Evolutionary conservation across 2,329 filamentous ascomycete genomes (phyloP).

Genomic region (Grosmannia clavigera): DNA sequence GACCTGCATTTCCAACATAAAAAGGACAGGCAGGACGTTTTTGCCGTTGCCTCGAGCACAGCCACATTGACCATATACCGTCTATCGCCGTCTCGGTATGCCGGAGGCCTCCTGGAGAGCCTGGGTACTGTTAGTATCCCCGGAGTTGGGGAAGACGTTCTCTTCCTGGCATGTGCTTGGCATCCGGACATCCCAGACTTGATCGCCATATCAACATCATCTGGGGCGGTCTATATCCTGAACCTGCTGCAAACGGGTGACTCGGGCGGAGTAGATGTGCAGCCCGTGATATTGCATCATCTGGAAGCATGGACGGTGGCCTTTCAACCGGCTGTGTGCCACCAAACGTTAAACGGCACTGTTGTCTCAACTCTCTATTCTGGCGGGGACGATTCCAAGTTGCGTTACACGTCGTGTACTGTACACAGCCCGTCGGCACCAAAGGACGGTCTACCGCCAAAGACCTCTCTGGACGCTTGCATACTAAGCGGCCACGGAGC

Average conservation of each 20-base stretch:
- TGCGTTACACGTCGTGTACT: slow-evolving; percentile 32
- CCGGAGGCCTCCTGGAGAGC: slow-evolving; percentile 22
- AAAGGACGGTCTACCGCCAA: neutral
- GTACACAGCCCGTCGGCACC: neutral
- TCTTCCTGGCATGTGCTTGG: slow-evolving; percentile 67
- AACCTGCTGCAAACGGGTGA: slow-evolving; percentile 30
- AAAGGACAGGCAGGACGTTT: slow-evolving; percentile 31
- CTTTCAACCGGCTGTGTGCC: slow-evolving; percentile 30
- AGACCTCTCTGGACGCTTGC: slow-evolving; percentile 12
- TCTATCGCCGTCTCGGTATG: slow-evolving; percentile 27
- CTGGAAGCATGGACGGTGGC: slow-evolving; percentile 66
- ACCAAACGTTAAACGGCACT: neutral
- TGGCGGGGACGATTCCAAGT: slow-evolving; percentile 63
- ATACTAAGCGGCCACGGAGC: slow-evolving; percentile 46
- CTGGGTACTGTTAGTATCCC: slow-evolving; percentile 32
- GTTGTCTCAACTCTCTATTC: slow-evolving; percentile 40
- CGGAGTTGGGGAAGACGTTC: slow-evolving; percentile 40
- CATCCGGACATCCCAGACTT: slow-evolving; percentile 42
- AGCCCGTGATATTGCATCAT: slow-evolving; percentile 33
- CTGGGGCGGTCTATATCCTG: slow-evolving; percentile 49
- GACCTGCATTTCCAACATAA: slow-evolving; percentile 69
- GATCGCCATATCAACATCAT: slow-evolving; percentile 60
- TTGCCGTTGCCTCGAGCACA: slow-evolving; percentile 70
- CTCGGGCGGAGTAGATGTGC: slow-evolving; percentile 19
- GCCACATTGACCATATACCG: slow-evolving; percentile 55